Conservation (phyloP, 306 rosid genomes). For the Casuarina glauca region DNA sequence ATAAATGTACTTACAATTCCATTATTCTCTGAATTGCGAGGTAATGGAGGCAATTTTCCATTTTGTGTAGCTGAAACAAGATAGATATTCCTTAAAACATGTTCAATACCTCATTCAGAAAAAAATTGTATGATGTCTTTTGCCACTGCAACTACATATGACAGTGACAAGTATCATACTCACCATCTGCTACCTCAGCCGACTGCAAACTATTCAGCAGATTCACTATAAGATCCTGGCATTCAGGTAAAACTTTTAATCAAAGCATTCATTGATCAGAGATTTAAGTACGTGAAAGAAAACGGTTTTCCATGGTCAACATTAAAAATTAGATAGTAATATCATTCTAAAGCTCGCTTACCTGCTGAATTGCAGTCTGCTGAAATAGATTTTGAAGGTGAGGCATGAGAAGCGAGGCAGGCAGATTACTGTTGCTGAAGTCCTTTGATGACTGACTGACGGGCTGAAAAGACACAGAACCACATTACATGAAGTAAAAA, state of each 20-base stretch:
- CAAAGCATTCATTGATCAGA: slow-evolving; percentile 25
- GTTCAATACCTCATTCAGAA: slow-evolving; percentile 14
- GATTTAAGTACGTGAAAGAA: slow-evolving; percentile 2
- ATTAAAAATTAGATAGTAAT: slow-evolving; percentile 23
- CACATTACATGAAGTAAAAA: slow-evolving; percentile 19
- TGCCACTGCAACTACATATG: slow-evolving; percentile 19
- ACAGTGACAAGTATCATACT: slow-evolving; percentile 33
- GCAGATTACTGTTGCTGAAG: slow-evolving; percentile 48
- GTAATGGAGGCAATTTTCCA: slow-evolving; percentile 86
- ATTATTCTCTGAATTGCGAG: slow-evolving; percentile 78
- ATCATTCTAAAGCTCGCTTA: slow-evolving; percentile 26
- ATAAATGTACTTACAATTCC: slow-evolving; percentile 66
- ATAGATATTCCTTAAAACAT: slow-evolving; percentile 24
- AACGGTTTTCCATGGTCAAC: slow-evolving; percentile 21
- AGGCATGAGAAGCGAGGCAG: slow-evolving; percentile 74
- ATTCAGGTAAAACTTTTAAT: slow-evolving; percentile 32
- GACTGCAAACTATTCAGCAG: slow-evolving; percentile 72
- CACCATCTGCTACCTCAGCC: slow-evolving; percentile 74
- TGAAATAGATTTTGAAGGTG: slow-evolving; percentile 89
- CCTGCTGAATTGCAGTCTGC: slow-evolving; percentile 96
- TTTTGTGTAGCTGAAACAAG: slow-evolving; percentile 71
- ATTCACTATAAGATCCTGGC: slow-evolving; percentile 83
- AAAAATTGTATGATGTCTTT: slow-evolving; percentile 23
- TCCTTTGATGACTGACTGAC: slow-evolving; percentile 58
- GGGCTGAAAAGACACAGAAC: slow-evolving; percentile 51